phyloP scores from a whole-genome alignment of 129 eudicot genomes.

The Apium graveolens region DNA sequence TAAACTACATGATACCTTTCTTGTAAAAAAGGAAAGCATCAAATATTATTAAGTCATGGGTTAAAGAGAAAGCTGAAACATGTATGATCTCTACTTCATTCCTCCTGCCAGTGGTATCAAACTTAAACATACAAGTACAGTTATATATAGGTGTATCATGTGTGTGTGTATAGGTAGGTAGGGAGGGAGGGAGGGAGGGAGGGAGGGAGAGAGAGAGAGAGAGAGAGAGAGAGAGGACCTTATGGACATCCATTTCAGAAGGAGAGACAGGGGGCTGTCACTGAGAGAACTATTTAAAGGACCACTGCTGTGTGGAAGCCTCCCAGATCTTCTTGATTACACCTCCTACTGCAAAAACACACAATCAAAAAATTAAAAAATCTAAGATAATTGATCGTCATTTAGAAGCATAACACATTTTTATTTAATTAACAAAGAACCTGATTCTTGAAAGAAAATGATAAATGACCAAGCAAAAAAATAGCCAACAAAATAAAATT shows the following conservation, averaged over 20 bases:
- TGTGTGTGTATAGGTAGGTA: not conserved
- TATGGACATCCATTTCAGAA: slow-evolving; percentile 68
- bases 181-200: too few species aligned
- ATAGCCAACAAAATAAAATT: not conserved
- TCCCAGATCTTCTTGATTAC: slow-evolving; percentile 7
- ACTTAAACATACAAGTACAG: not conserved
- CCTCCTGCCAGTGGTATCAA: not conserved
- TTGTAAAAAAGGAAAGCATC: slow-evolving; percentile 7
- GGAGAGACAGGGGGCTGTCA: slow-evolving; percentile 93
- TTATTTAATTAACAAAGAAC: not conserved
- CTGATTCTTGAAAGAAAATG: not conserved
- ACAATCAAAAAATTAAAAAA: not conserved
- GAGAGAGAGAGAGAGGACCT: slow-evolving; percentile 37
- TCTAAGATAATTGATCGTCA: too few species aligned
- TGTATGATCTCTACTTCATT: slow-evolving; percentile 3
- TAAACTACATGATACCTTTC: not conserved
- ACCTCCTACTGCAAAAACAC: slow-evolving; percentile 1
- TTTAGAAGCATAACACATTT: not conserved
- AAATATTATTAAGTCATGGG: slow-evolving; percentile 9
- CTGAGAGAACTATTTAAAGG: slow-evolving; percentile 63
- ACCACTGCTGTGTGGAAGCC: slow-evolving; percentile 16
- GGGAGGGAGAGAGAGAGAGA: slow-evolving; percentile 58
- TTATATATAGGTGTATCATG: too few species aligned
- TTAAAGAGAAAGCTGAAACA: slow-evolving; percentile 53
- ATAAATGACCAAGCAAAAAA: not conserved